Conservation (phyloP, 2,329 filamentous ascomycete genomes). For the Diaporthe australafricana region DNA sequence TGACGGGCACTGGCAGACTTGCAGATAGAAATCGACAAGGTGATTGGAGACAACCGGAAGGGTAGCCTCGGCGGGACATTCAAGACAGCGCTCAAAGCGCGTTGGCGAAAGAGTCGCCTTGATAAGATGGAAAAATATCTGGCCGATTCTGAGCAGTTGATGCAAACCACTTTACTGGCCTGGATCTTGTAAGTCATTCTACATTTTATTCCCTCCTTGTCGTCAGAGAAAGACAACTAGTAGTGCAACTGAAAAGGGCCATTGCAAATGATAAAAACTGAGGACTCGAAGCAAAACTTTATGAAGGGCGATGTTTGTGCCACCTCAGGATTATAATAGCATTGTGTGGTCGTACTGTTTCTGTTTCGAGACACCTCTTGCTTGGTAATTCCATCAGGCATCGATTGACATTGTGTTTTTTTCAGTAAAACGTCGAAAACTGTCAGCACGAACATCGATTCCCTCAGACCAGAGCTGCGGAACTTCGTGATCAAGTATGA, state of each 20-base stretch:
- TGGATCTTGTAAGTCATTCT: background rate
- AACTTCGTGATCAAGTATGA: background rate
- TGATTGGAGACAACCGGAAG: background rate
- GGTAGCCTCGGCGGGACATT: background rate
- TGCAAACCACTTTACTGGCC: background rate
- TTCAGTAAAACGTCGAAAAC: background rate
- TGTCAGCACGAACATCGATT: background rate
- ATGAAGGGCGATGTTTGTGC: background rate
- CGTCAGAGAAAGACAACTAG: too few species aligned
- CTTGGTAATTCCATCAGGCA: background rate
- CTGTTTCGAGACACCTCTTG: background rate
- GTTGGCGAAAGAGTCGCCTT: background rate
- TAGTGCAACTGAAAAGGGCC: too few species aligned
- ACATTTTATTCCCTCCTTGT: rapidly evolving
- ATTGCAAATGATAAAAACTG: background rate
- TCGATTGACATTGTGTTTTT: background rate
- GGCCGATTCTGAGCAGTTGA: background rate
- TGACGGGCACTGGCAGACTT: background rate
- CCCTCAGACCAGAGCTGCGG: background rate
- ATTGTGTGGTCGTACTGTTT: background rate
- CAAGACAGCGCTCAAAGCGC: background rate
- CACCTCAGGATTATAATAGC: background rate
- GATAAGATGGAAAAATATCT: background rate
- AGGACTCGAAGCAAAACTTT: background rate
- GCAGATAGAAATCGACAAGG: background rate